Percentiles rank a stretch among this genome's conserved stretches.
These are phyloP conservation scores for Termitomyces sp. DNA, from an alignment of 768 basidiomycete species.

Conservation along the genomic window DNA sequence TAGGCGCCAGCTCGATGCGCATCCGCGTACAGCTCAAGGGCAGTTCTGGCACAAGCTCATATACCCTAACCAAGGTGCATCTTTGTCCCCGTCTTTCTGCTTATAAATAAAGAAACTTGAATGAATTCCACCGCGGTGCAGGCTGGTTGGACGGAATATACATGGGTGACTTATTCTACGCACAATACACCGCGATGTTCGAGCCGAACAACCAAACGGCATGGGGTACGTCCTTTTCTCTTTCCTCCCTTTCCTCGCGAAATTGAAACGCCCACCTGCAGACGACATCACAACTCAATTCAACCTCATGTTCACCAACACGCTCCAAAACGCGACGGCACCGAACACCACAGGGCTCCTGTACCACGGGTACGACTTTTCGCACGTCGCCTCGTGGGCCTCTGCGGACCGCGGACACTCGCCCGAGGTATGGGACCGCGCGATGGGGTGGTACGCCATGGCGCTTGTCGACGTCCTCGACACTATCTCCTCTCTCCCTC, in stretches of 20 bases:
- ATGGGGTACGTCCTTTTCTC: constrained; percentile 25
- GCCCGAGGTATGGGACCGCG: constrained; percentile 47
- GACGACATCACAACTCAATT: constrained; percentile 40
- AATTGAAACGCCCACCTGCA: constrained; percentile 4
- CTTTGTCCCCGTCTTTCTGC: not conserved
- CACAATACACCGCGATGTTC: constrained; percentile 33
- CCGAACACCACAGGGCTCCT: constrained; percentile 39
- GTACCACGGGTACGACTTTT: constrained; percentile 48
- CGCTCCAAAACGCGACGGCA: constrained; percentile 32
- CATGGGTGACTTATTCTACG: constrained; percentile 44
- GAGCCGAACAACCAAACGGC: constrained; percentile 32
- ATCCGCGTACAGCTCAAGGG: constrained; percentile 41
- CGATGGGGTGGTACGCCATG: constrained; percentile 46
- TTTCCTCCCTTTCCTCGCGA: too few relatives aligned
- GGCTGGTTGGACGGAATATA: constrained; percentile 45
- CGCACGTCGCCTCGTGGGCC: constrained; percentile 40
- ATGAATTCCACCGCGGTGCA: constrained; percentile 12
- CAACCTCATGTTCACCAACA: constrained; percentile 40
- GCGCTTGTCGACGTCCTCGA: constrained; percentile 44
- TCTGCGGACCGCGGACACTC: constrained; percentile 41
- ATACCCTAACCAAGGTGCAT: constrained; percentile 39
- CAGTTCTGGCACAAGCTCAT: constrained; percentile 44
- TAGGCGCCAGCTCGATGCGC: constrained; percentile 33
- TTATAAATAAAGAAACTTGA: too few relatives aligned
- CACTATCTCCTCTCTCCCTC: constrained; percentile 31